These are phyloP conservation scores for Beauveria sp. DNA, from an alignment of 2,329 filamentous ascomycete species.

Conservation along the genomic window DNA sequence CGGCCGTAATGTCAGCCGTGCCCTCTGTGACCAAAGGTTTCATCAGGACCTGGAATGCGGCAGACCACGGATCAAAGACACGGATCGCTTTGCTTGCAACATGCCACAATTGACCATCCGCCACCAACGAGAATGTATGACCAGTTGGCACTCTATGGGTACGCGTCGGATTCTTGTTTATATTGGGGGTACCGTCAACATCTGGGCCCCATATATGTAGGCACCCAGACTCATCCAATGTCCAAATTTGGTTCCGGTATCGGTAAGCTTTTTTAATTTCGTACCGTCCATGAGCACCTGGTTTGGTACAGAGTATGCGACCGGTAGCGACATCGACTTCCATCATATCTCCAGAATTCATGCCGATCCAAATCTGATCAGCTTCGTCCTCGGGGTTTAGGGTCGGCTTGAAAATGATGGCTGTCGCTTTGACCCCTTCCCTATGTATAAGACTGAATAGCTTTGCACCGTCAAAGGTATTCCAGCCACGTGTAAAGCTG, in stretches of 20 bases:
- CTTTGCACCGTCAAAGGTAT: constrained; percentile 70
- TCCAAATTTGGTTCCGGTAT: constrained; percentile 87
- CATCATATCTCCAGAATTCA: constrained; percentile 76
- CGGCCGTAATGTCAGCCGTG: constrained; percentile 81
- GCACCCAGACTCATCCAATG: constrained; percentile 80
- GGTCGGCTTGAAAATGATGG: constrained; percentile 79
- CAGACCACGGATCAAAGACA: constrained; percentile 68
- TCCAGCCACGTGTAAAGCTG: constrained; percentile 83
- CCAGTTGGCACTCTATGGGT: constrained; percentile 72
- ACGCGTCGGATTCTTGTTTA: constrained; percentile 63
- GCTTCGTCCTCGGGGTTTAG: constrained; percentile 73
- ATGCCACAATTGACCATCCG: constrained; percentile 81
- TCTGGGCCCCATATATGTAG: constrained; percentile 83
- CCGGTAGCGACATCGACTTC: constrained; percentile 78
- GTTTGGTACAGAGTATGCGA: constrained; percentile 59
- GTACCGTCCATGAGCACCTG: constrained; percentile 65
- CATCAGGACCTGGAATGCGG: constrained; percentile 67
- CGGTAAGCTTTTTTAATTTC: constrained; percentile 82
- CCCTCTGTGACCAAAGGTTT: constrained; percentile 63
- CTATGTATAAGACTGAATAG: constrained; percentile 75
- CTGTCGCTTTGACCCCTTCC: constrained; percentile 75
- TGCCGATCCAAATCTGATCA: constrained; percentile 79
- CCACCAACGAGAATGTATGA: constrained; percentile 81
- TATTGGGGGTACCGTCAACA: constrained; percentile 60
- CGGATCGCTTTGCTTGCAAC: constrained; percentile 81